Conservation (phyloP, 1,284 basidiomycete species). For the Trichosporon coremiiforme region DNA sequence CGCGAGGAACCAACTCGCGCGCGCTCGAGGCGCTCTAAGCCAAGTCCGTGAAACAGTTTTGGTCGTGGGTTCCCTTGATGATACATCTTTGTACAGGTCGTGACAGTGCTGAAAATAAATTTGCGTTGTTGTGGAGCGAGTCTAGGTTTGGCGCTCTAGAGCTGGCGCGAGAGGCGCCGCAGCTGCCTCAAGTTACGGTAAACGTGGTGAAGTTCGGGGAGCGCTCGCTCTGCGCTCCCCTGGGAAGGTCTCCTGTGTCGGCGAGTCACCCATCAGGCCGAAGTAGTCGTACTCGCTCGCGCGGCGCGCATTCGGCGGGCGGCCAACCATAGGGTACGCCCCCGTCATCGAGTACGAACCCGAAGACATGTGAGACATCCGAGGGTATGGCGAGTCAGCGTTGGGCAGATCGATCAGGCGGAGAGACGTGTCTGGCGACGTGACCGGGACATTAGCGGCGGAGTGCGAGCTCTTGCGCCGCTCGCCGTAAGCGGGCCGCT, state of each 20-base stretch:
- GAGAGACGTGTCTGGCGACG: neutral
- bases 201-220: neutral
- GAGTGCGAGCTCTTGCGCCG: neutral
- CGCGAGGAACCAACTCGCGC: neutral
- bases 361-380: neutral
- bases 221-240: neutral
- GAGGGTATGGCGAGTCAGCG: neutral
- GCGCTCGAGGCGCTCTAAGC: neutral
- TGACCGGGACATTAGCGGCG: neutral
- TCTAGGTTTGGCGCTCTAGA: neutral
- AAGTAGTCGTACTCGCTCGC: slow-evolving; percentile 27
- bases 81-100: neutral
- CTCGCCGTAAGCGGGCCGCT: neutral
- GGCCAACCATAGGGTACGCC: slow-evolving; percentile 33
- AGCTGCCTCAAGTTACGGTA: neutral
- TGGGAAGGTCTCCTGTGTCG: neutral
- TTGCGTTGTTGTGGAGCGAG: neutral
- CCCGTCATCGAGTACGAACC: slow-evolving; percentile 36
- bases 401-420: slow-evolving; percentile 18
- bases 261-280: slow-evolving; percentile 4
- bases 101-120: neutral
- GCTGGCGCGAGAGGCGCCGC: too few species aligned
- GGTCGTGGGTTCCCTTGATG: slow-evolving; percentile 2
- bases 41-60: neutral
- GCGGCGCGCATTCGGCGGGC: slow-evolving; percentile 12